Conservation (phyloP, 129 eudicot genomes). For the Artemisia annua region DNA sequence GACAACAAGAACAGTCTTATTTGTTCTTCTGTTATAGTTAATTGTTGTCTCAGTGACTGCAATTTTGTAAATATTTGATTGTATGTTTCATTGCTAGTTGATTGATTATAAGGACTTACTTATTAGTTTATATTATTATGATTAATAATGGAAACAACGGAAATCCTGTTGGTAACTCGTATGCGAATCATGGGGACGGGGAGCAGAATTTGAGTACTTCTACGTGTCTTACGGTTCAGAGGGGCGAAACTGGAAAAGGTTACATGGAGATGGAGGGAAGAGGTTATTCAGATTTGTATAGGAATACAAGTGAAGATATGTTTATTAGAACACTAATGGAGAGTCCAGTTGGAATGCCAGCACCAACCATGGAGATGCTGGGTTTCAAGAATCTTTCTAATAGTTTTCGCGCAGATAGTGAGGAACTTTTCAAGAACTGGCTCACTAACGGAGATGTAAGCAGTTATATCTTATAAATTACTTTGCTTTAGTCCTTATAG, state of each 20-base stretch:
- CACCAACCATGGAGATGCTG: conserved; percentile 69
- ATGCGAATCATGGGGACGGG: conserved; percentile 29
- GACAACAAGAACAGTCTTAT: conserved; percentile 22
- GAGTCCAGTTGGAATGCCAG: conserved; percentile 52
- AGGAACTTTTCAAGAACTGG: conserved; percentile 77
- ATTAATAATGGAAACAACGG: conserved; percentile 35
- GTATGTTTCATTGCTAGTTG: background rate
- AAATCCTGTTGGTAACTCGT: conserved; percentile 23
- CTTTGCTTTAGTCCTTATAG: background rate
- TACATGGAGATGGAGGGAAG: conserved; percentile 66
- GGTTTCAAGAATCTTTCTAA: conserved; percentile 63
- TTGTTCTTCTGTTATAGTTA: background rate
- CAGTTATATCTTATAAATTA: background rate
- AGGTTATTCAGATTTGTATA: conserved; percentile 51
- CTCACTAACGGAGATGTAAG: conserved; percentile 62
- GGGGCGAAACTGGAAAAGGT: conserved; percentile 38
- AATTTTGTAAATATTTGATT: conserved; percentile 8
- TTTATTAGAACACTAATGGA: conserved; percentile 73
- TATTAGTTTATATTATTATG: conserved; percentile 24
- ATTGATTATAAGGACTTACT: background rate
- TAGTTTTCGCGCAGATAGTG: conserved; percentile 57
- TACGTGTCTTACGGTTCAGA: conserved; percentile 37
- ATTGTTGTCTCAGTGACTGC: conserved; percentile 7
- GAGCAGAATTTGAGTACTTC: conserved; percentile 33
- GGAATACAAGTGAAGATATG: conserved; percentile 74